Conservation (phyloP, 345 rosid genomes). For the Nasturtium officinale region DNA sequence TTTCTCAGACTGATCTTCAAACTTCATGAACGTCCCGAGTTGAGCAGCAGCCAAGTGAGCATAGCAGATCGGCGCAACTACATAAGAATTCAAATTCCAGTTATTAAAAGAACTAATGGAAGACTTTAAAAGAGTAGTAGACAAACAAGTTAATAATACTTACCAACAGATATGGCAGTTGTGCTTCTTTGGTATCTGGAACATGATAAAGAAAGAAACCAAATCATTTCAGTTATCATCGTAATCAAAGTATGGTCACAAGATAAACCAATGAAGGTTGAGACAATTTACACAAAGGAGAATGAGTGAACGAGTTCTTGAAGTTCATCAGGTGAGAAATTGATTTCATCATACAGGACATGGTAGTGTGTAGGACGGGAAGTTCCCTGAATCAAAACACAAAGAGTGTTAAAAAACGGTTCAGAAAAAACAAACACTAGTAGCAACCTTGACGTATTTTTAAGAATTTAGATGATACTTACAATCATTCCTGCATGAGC, state of each 20-base stretch:
- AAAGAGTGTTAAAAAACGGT: not conserved
- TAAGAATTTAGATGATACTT: constrained; percentile 23
- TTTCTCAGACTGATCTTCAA: constrained; percentile 42
- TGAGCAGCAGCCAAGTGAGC: constrained; percentile 48
- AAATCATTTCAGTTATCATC: not conserved
- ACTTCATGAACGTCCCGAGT: constrained; percentile 45
- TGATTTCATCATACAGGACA: constrained; percentile 42
- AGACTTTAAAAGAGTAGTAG: not conserved
- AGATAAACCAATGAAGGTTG: constrained; percentile 1
- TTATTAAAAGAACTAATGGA: not conserved
- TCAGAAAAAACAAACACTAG: not conserved
- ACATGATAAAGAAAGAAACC: not conserved
- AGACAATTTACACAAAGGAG: constrained; percentile 43
- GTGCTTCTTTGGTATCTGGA: constrained; percentile 47
- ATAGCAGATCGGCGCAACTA: constrained; percentile 46
- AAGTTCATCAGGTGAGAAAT: constrained; percentile 42
- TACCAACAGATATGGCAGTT: constrained; percentile 45
- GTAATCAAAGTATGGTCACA: not conserved
- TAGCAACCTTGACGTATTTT: not conserved
- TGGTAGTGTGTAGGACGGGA: constrained; percentile 46
- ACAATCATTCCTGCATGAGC: constrained; percentile 47
- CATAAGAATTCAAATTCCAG: not conserved
- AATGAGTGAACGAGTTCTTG: constrained; percentile 45
- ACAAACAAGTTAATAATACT: not conserved
- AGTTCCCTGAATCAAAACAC: constrained; percentile 39